Conservation (phyloP, 2,329 filamentous ascomycete species). For the Colletotrichum lindemuthianum region DNA sequence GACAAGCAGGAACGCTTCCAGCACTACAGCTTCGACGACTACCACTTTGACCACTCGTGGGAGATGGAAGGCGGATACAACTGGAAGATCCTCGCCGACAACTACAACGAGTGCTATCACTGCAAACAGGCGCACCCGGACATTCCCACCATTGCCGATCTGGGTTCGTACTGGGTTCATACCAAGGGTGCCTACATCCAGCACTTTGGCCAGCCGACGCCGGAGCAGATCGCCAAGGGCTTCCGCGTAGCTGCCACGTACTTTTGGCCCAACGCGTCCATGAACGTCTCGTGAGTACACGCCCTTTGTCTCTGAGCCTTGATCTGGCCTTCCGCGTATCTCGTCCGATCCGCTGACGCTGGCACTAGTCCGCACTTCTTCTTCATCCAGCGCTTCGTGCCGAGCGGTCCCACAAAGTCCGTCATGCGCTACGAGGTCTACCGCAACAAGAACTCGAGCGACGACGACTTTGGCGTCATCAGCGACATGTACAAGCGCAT, state of each 20-base stretch:
- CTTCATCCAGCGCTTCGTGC: conserved; percentile 71
- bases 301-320: background rate
- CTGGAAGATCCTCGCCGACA: conserved; percentile 70
- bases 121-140: conserved; percentile 69
- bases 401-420: conserved; percentile 58
- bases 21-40: conserved; percentile 61
- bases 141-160: conserved; percentile 65
- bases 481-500: conserved; percentile 70
- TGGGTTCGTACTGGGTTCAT: conserved; percentile 64
- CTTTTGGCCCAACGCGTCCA: conserved; percentile 62
- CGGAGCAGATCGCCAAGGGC: conserved; percentile 59
- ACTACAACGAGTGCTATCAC: conserved; percentile 76
- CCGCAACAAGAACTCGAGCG: conserved; percentile 68
- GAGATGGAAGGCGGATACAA: conserved; percentile 67
- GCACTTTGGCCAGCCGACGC: conserved; percentile 58
- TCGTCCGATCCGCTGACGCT: no score
- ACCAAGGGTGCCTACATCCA: conserved; percentile 60
- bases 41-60: conserved; percentile 66
- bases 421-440: conserved; percentile 72
- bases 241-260: conserved; percentile 58
- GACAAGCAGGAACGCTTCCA: conserved; percentile 57
- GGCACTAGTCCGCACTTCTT: conserved; percentile 65
- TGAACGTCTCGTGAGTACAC: conserved; percentile 58
- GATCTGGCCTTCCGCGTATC: conserved; percentile 6
- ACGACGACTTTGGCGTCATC: conserved; percentile 67